Conservation (phyloP, 345 rosid species). For the Euclidium syriacum region DNA sequence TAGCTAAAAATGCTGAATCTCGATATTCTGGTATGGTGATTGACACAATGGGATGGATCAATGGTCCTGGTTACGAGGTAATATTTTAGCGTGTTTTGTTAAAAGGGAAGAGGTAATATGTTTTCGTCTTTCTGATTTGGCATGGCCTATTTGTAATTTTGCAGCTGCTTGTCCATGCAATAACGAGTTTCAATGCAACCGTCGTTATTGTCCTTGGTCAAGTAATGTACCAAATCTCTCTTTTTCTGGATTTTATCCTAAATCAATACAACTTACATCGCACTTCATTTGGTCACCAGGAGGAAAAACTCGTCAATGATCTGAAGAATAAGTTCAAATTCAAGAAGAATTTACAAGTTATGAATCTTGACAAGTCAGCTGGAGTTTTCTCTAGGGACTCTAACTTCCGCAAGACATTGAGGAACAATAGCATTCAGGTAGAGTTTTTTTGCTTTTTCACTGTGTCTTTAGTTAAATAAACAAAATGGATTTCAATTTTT, state of each 20-base stretch:
- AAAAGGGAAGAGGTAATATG: neutral
- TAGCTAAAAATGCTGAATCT: constrained; percentile 48
- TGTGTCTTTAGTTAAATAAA: neutral
- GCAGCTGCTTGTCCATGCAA: constrained; percentile 24
- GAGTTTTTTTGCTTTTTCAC: neutral
- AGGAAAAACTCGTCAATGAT: neutral
- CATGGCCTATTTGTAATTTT: neutral
- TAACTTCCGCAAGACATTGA: neutral
- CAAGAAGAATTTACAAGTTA: constrained; percentile 1
- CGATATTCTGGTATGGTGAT: constrained; percentile 78
- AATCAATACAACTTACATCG: neutral
- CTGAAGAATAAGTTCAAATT: neutral
- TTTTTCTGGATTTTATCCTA: neutral
- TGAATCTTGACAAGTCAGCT: constrained; percentile 16
- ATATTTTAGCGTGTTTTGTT: neutral
- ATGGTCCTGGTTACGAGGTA: constrained; percentile 68
- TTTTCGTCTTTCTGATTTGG: neutral
- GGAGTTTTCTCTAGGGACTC: neutral
- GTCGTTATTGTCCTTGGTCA: constrained; percentile 18
- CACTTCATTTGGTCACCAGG: neutral
- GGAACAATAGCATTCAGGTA: neutral
- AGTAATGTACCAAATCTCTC: neutral
- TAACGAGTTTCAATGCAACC: constrained; percentile 3
- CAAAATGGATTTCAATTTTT: neutral
- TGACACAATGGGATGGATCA: constrained; percentile 87